phyloP scores from a whole-genome alignment of 2,329 filamentous ascomycete species.

The Blastomyces parvus region DNA sequence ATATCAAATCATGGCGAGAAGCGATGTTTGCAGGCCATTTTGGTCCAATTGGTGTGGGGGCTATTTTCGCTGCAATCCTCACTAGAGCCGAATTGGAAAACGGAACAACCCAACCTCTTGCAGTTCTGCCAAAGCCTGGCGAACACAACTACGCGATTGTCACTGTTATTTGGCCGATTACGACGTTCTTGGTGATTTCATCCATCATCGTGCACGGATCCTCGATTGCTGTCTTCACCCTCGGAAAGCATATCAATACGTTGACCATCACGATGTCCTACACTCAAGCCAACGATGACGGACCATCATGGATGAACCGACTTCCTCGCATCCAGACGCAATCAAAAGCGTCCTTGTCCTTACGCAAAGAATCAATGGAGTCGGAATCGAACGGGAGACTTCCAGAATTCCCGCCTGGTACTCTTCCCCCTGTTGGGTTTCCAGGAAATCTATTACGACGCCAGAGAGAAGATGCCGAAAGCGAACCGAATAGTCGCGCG shows the following conservation, averaged over 20 bases:
- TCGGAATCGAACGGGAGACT: conserved; percentile 50
- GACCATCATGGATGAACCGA: conserved; percentile 89
- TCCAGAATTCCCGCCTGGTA: conserved; percentile 55
- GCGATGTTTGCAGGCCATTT: conserved; percentile 96
- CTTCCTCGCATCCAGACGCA: conserved; percentile 75
- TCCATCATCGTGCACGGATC: conserved; percentile 96
- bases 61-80: conserved; percentile 88
- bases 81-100: conserved; percentile 85
- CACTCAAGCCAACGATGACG: conserved; percentile 78
- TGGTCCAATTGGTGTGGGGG: conserved; percentile 92
- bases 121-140: conserved; percentile 45
- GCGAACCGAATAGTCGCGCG: conserved; percentile 48
- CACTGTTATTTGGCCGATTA: conserved; percentile 88
- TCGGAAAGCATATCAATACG: conserved; percentile 97
- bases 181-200: conserved; percentile 82
- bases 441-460: conserved; percentile 71
- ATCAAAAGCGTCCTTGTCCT: conserved; percentile 68
- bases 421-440: conserved; percentile 60
- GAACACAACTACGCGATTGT: conserved; percentile 62
- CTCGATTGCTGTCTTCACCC: conserved; percentile 94
- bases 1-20: conserved; percentile 97
- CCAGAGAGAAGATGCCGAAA: conserved; percentile 59
- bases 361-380: conserved; percentile 55
- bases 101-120: conserved; percentile 62
- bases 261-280: conserved; percentile 93